phyloP scores from a whole-genome alignment of 208 protist genomes.

The Leishmania martiniquensis region DNA sequence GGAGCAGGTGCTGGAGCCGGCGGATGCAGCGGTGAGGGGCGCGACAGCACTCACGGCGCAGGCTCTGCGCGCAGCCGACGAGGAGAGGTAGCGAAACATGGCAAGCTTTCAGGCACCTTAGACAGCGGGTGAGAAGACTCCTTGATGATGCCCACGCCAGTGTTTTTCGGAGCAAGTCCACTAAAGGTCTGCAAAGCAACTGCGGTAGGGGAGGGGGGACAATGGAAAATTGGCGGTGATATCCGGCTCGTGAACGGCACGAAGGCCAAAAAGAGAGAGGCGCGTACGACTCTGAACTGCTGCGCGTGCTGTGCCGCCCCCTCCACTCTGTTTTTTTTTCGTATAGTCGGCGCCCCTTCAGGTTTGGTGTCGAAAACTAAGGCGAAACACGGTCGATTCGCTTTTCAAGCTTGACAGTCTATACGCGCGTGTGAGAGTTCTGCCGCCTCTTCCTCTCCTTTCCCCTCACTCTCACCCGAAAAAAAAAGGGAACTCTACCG shows the following conservation, averaged over 20 bases:
- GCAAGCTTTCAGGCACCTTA: not conserved
- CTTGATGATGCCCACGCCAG: not conserved
- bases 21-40: not conserved
- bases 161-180: not conserved
- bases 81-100: conserved; percentile 27
- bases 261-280: not conserved
- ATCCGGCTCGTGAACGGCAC: not conserved
- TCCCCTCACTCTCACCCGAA: not conserved
- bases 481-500: not conserved
- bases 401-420: not conserved
- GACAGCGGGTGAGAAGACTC: not conserved
- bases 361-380: not conserved
- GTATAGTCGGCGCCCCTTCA: not conserved
- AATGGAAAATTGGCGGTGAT: not conserved
- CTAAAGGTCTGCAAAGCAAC: not conserved
- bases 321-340: not conserved
- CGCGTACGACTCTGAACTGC: not conserved
- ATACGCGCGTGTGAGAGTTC: not conserved
- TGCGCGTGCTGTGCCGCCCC: not conserved
- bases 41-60: not conserved
- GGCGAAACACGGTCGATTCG: not conserved
- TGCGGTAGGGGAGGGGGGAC: not conserved
- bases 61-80: conserved; percentile 11
- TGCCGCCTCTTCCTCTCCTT: not conserved
- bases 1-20: conserved; percentile 12